phyloP scores from a whole-genome alignment of 23 red algal genomes.

The Cyanidium caldarium region DNA sequence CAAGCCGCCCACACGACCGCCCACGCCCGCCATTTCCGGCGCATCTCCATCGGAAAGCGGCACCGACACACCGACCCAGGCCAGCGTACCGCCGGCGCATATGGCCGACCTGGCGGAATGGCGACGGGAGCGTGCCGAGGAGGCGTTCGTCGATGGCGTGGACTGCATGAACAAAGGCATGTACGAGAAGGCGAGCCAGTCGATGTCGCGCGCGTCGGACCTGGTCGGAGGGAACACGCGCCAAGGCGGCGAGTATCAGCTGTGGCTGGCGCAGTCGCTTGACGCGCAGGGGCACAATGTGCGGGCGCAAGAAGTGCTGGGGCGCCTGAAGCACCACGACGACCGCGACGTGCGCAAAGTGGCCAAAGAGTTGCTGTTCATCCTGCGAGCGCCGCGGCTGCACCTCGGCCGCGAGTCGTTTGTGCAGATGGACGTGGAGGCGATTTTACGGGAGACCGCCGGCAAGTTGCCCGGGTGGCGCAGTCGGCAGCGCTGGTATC shows the following conservation, averaged over 20 bases:
- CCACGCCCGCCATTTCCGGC: too few species aligned
- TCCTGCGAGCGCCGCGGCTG: constrained; percentile 55
- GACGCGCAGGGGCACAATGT: constrained; percentile 58
- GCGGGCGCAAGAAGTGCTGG: constrained; percentile 29
- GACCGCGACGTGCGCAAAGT: constrained; percentile 69
- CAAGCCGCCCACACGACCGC: too few species aligned
- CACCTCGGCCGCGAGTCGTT: constrained; percentile 41
- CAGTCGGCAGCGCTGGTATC: background rate
- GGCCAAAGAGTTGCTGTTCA: constrained; percentile 52
- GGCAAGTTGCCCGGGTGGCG: background rate
- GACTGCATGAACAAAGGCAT: constrained; percentile 28
- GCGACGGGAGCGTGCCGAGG: constrained; percentile 7
- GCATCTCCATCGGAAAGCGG: too few species aligned
- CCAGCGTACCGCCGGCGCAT: background rate
- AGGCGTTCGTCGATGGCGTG: constrained; percentile 38
- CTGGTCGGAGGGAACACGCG: constrained; percentile 26
- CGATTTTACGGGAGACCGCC: constrained; percentile 11
- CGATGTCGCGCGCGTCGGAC: constrained; percentile 20
- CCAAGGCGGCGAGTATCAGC: constrained; percentile 55
- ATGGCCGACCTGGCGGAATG: background rate
- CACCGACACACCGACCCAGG: too few species aligned
- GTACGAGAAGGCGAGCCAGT: constrained; percentile 23
- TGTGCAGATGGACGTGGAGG: constrained; percentile 31
- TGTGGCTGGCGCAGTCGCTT: constrained; percentile 80
- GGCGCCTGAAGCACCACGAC: constrained; percentile 26